Evolutionary conservation across 306 rosid genomes (phyloP).

Genomic region (Delonix regia): DNA sequence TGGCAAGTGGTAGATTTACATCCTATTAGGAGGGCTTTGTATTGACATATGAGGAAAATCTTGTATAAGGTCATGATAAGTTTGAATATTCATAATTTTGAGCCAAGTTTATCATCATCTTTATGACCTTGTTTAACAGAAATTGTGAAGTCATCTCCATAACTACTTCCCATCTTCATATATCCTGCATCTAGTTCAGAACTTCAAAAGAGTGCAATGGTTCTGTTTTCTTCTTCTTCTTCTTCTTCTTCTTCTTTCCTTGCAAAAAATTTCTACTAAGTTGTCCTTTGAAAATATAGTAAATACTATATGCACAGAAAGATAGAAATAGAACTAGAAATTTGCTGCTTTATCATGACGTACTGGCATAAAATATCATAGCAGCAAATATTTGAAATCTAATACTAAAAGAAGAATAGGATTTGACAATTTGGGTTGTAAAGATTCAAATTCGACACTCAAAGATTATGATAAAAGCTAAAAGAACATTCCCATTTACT

Average conservation of each 20-base stretch:
- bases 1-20: background rate
- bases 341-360: background rate
- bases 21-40: background rate
- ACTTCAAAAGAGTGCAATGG: background rate
- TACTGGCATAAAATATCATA: background rate
- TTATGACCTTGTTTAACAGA: slow-evolving; percentile 7
- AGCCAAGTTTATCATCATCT: background rate
- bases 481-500: background rate
- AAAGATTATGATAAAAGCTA: background rate
- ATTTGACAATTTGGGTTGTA: background rate
- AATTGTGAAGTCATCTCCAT: background rate
- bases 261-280: too few species aligned
- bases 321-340: background rate
- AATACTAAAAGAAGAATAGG: background rate
- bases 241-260: background rate
- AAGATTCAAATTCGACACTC: background rate
- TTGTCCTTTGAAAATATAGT: too few species aligned
- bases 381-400: background rate
- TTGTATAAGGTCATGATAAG: background rate
- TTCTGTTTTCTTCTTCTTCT: background rate
- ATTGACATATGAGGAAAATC: background rate
- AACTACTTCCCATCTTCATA: slow-evolving; percentile 3
- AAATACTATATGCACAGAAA: background rate
- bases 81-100: slow-evolving; percentile 9
- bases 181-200: slow-evolving; percentile 8